phyloP scores from a whole-genome alignment of 2,329 filamentous ascomycete species.

The Aciculosporium take region DNA sequence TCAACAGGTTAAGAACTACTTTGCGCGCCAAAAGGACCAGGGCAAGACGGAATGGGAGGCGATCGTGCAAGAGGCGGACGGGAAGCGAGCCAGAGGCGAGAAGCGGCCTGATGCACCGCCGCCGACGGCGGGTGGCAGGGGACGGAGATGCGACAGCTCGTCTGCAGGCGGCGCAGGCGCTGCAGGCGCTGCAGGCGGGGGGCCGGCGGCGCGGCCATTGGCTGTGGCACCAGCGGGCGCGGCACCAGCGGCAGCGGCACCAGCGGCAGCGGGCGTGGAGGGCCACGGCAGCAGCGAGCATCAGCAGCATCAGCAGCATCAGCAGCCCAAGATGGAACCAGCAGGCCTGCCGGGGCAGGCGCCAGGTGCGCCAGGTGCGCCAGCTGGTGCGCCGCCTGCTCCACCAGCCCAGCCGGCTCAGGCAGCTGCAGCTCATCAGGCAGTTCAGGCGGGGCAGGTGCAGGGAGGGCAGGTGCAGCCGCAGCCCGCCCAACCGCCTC shows the following conservation, averaged over 20 bases:
- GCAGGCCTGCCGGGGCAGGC: constrained; percentile 4
- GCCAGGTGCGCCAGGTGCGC: not conserved
- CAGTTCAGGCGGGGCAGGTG: constrained; percentile 1
- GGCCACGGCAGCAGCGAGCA: too few relatives aligned
- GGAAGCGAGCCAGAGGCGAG: constrained; percentile 40
- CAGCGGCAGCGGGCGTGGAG: too few relatives aligned
- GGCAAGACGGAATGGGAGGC: constrained; percentile 44
- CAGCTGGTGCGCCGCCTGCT: too few relatives aligned
- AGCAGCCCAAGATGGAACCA: constrained; percentile 33
- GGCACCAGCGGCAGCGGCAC: too few relatives aligned
- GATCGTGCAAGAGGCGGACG: constrained; percentile 46
- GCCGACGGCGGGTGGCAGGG: constrained; percentile 33
- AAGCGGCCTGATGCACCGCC: constrained; percentile 44
- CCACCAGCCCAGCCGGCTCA: constrained; percentile 8
- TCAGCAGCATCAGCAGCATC: too few relatives aligned
- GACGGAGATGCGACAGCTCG: constrained; percentile 35
- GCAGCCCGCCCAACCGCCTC: constrained; percentile 12
- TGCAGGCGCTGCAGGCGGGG: too few relatives aligned
- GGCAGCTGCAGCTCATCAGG: not conserved
- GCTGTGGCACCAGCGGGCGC: constrained; percentile 33
- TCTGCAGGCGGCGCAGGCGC: constrained; percentile 14
- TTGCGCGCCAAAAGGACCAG: constrained; percentile 46
- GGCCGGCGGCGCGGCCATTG: constrained; percentile 28
- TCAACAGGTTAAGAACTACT: constrained; percentile 59
- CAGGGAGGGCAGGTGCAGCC: too few relatives aligned